Evolutionary conservation across 139 green algal genomes (phyloP), one percentile per base, ranked within the genome.

Genomic region (Raphidocelis subcapitata): DNA sequence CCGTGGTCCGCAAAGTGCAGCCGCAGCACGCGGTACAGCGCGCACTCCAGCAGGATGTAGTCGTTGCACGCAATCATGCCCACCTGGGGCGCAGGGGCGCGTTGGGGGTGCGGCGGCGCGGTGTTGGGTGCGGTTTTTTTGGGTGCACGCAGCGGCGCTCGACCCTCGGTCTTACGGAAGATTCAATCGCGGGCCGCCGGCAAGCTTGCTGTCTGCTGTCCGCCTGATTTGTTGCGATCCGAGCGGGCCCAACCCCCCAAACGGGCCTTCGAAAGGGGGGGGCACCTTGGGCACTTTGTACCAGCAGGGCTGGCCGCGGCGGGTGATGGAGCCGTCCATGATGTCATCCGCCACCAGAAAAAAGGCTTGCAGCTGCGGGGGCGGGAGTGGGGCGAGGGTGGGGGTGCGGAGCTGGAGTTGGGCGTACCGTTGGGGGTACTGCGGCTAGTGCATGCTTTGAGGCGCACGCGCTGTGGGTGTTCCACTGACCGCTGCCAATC

Each of bases 311-410:
- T 99, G 94, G 14, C 96, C 96, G 2, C 96, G 76, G 24, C 96
- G 83, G 0, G 96, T 99, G 73, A 99, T 90, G 44, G 87, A 96
- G 28, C 92, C 88, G 75, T 99, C 96, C 96, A 99, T 99, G 78
- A 99, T 98, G 80, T 99, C 96, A 69, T 99, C 96, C 15, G 93
- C 91, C 24, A 99, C 96, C 44, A 99, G 85, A 81, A 99, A 99
- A 81, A 95, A 99, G 10, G 93, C 96, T 87, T 99, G 96, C 55
- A 96, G 76, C 87, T 94, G 87, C 37, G 80, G n/a, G n/a, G 28
- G 47, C 26, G 65, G 32, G n/a, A 16, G 41, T 49, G 41, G 8
- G 41, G 8, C 41, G 12, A 49, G 41, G 8, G 54, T 15, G 54
- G 4, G 54, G 54, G 54, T 61, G 12, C 10, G 54, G 4, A 15